Percentiles rank a stretch among this genome's conserved stretches.
phyloP scores from a whole-genome alignment of 768 basidiomycete species.

The Trichaptum fuscoviolaceum region DNA sequence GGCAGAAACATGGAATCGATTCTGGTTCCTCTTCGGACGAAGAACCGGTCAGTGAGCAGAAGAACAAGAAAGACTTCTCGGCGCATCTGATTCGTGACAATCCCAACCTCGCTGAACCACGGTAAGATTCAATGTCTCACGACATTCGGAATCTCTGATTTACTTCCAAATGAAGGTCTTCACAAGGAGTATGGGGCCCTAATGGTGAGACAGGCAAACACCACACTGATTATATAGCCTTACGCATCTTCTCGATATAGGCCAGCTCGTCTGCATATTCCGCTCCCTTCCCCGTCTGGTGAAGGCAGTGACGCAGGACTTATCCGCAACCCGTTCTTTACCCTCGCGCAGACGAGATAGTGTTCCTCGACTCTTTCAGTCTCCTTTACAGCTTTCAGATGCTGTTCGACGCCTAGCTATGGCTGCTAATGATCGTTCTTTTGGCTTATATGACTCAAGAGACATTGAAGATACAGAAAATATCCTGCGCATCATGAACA shows the following conservation, averaged over 20 bases:
- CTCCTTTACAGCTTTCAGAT: constrained; percentile 67
- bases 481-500: constrained; percentile 74
- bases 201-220: constrained; percentile 50
- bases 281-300: constrained; percentile 69
- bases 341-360: constrained; percentile 19
- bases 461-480: constrained; percentile 48
- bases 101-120: constrained; percentile 78
- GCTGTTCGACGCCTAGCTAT: constrained; percentile 61
- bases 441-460: constrained; percentile 34
- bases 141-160: neutral
- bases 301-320: constrained; percentile 46
- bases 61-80: constrained; percentile 45
- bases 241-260: constrained; percentile 33
- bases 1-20: constrained; percentile 35
- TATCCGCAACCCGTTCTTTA: constrained; percentile 39
- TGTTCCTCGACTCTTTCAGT: constrained; percentile 40
- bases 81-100: constrained; percentile 53
- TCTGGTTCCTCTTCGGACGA: constrained; percentile 67
- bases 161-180: constrained; percentile 34
- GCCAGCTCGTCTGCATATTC: constrained; percentile 85
- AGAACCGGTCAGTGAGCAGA: constrained; percentile 32
- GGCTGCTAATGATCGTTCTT: constrained; percentile 52
- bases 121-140: constrained; percentile 19
- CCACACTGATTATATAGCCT: neutral
- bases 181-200: constrained; percentile 84